Conservation (phyloP, 192 early-diverging fungal species). For the Coemansia sp. region DNA sequence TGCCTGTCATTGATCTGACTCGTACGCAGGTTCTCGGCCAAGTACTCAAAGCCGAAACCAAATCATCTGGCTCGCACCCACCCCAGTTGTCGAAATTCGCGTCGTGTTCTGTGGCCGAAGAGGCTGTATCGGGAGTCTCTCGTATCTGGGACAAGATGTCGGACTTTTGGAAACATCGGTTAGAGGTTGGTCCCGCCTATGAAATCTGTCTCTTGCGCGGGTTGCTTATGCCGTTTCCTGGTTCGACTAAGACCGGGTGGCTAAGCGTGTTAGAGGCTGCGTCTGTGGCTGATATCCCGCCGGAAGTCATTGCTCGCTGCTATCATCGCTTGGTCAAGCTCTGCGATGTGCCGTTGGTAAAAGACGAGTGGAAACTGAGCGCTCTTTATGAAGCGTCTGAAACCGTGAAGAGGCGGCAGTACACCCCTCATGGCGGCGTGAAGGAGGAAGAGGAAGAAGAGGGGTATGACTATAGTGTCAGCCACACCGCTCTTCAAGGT, state of each 20-base stretch:
- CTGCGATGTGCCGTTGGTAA: constrained; percentile 18
- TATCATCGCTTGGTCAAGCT: constrained; percentile 33
- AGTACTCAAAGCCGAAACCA: not conserved
- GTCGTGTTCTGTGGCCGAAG: constrained; percentile 36
- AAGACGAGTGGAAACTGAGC: not conserved
- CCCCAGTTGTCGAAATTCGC: constrained; percentile 33
- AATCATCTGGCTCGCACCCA: not conserved
- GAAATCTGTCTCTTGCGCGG: not conserved
- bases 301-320: constrained; percentile 39
- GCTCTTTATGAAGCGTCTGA: not conserved
- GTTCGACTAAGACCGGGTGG: constrained; percentile 26
- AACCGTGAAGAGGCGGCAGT: not conserved
- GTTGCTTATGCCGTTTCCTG: not conserved
- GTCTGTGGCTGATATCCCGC: constrained; percentile 30
- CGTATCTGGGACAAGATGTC: constrained; percentile 24
- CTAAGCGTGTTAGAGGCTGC: constrained; percentile 32
- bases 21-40: constrained; percentile 45
- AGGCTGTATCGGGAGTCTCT: constrained; percentile 26
- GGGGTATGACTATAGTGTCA: not conserved
- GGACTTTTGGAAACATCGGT: not conserved
- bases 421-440: not conserved
- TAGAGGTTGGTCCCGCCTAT: not conserved
- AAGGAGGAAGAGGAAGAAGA: not conserved
- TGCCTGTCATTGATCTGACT: constrained; percentile 36
- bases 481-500: not conserved